Evolutionary conservation across 306 rosid genomes (phyloP).

Genomic region (Vigna reflexopilosa): DNA sequence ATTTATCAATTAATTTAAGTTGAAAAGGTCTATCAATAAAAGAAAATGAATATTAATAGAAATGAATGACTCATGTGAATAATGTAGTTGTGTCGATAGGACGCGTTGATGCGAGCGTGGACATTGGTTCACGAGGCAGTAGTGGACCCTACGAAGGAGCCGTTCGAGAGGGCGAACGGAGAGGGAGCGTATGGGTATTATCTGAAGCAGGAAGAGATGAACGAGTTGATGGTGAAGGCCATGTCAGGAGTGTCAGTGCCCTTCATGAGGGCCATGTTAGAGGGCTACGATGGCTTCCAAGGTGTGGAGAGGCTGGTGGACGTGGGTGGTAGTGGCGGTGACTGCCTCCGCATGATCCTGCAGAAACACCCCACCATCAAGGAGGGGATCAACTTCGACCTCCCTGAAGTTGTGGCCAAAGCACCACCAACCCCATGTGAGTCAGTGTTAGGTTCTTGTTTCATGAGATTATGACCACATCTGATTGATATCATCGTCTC

Average conservation of each 20-base stretch:
- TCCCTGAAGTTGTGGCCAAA: slow-evolving; percentile 83
- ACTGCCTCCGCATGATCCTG: slow-evolving; percentile 86
- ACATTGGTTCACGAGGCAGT: slow-evolving; percentile 91
- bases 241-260: slow-evolving; percentile 93
- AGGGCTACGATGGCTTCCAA: slow-evolving; percentile 68
- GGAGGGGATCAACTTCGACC: slow-evolving; percentile 81
- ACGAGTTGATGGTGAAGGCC: slow-evolving; percentile 76
- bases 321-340: slow-evolving; percentile 94
- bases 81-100: slow-evolving; percentile 42
- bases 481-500: background rate
- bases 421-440: slow-evolving; percentile 68
- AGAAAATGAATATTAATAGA: too few relatives aligned
- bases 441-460: background rate
- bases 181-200: slow-evolving; percentile 77
- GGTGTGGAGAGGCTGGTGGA: slow-evolving; percentile 75
- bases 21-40: too few relatives aligned
- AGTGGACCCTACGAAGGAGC: slow-evolving; percentile 73
- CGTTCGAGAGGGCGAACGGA: slow-evolving; percentile 79
- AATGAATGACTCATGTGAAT: too few relatives aligned
- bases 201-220: slow-evolving; percentile 77
- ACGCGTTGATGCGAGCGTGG: slow-evolving; percentile 84
- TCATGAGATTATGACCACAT: background rate
- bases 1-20: too few relatives aligned
- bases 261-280: slow-evolving; percentile 73
- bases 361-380: slow-evolving; percentile 57